phyloP scores from a whole-genome alignment of 192 early-diverging fungal genomes.

The Cetraspora pellucida region DNA sequence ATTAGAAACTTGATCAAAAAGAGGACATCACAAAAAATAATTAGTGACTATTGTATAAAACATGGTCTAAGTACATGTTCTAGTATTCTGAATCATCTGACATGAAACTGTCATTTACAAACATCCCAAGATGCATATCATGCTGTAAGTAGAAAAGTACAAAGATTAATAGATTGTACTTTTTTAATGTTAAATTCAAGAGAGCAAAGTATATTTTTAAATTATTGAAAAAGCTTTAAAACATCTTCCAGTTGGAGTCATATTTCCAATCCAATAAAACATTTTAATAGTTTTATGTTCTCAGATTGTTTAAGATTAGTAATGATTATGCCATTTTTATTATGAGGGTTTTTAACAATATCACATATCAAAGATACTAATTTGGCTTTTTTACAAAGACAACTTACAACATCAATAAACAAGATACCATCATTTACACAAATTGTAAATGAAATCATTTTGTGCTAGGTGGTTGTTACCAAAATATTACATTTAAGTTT shows the following conservation, averaged over 20 bases:
- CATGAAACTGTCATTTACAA: too few species aligned
- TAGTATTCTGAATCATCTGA: too few species aligned
- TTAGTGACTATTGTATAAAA: too few species aligned
- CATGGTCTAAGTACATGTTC: too few species aligned
- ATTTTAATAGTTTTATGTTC: not conserved
- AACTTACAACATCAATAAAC: not conserved
- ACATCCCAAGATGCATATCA: not conserved
- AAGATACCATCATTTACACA: too few species aligned
- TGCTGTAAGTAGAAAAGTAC: not conserved
- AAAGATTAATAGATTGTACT: not conserved
- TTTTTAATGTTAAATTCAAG: not conserved
- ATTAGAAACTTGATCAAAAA: too few species aligned
- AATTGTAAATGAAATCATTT: not conserved
- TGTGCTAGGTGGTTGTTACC: not conserved
- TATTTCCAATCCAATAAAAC: not conserved
- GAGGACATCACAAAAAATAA: too few species aligned
- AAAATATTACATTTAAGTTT: not conserved
- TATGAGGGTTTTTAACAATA: not conserved
- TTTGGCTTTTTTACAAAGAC: too few species aligned
- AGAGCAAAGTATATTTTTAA: not conserved
- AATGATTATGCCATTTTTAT: not conserved
- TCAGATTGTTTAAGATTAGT: not conserved
- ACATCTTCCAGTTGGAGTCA: not conserved
- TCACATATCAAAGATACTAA: not conserved
- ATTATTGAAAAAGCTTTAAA: not conserved